These are phyloP conservation scores for Sugiyamaella neomexicana DNA, from an alignment of 1,139 yeast genomes.

Conservation along the genomic window DNA sequence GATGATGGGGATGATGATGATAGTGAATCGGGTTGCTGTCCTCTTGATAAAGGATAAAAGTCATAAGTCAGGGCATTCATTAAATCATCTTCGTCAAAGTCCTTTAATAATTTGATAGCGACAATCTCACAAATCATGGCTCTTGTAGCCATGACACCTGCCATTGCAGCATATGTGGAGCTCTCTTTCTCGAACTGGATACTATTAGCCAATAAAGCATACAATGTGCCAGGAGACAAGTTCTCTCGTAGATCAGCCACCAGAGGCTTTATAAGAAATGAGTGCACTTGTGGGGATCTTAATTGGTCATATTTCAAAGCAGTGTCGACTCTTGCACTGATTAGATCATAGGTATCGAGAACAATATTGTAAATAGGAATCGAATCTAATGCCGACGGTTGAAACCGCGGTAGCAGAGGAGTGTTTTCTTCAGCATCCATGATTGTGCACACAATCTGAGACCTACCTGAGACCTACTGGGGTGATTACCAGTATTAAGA, in stretches of 20 bases:
- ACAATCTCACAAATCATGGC: conserved; percentile 57
- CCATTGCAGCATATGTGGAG: conserved; percentile 49
- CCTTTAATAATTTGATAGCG: conserved; percentile 54
- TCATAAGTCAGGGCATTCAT: conserved; percentile 47
- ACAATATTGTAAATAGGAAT: conserved; percentile 39
- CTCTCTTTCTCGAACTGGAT: conserved; percentile 51
- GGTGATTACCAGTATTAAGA: too few relatives aligned
- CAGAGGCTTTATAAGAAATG: conserved; percentile 54
- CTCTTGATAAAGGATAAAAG: conserved; percentile 44
- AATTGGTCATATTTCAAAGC: conserved; percentile 58
- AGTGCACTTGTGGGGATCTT: conserved; percentile 54
- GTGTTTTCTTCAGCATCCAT: conserved; percentile 17
- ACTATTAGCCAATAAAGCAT: conserved; percentile 42
- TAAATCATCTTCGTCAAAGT: conserved; percentile 47
- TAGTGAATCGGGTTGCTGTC: conserved; percentile 18
- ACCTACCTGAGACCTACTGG: neutral
- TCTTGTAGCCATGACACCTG: conserved; percentile 53
- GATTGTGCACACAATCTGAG: neutral
- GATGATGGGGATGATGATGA: neutral
- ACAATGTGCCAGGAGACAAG: conserved; percentile 39
- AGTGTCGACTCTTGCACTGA: conserved; percentile 45
- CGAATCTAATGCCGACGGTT: conserved; percentile 37
- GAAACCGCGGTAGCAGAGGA: conserved; percentile 32
- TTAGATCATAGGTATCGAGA: conserved; percentile 36
- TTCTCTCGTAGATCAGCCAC: conserved; percentile 36